phyloP scores from a whole-genome alignment of 768 basidiomycete genomes.

The Naematelia aurantialba region DNA sequence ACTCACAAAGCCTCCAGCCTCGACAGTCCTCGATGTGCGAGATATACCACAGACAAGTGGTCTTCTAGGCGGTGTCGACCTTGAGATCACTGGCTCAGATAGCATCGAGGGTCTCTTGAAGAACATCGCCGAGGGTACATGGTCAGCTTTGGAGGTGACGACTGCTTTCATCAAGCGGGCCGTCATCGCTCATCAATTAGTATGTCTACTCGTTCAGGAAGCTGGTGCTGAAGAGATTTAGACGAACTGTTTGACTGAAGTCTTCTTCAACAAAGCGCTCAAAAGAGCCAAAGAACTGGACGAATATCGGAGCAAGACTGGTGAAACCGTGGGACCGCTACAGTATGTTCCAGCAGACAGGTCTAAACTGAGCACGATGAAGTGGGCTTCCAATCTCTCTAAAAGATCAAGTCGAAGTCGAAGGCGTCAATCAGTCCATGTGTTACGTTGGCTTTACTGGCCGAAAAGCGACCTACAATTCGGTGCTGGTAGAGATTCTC shows the following conservation, averaged over 20 bases:
- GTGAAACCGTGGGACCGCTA: conserved; percentile 65
- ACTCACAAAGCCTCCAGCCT: conserved; percentile 1
- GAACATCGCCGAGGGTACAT: conserved; percentile 12
- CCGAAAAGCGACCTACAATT: conserved; percentile 59
- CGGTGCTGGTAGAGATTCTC: conserved; percentile 66
- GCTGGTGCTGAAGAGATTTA: conserved; percentile 32
- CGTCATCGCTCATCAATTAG: conserved; percentile 72
- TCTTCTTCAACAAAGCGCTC: conserved; percentile 71
- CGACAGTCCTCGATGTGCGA: conserved; percentile 59
- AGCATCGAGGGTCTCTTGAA: conserved; percentile 48
- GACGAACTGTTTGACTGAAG: conserved; percentile 79
- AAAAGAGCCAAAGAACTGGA: conserved; percentile 66
- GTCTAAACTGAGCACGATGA: conserved; percentile 50
- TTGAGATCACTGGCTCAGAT: conserved; percentile 61
- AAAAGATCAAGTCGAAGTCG: conserved; percentile 69
- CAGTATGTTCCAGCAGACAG: conserved; percentile 49
- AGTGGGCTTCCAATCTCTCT: conserved; percentile 61
- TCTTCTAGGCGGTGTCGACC: conserved; percentile 58
- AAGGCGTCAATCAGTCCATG: conserved; percentile 68
- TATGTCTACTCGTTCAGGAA: conserved; percentile 33
- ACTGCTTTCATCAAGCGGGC: conserved; percentile 66
- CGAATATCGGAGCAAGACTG: conserved; percentile 60
- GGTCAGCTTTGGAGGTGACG: conserved; percentile 45
- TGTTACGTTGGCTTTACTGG: conserved; percentile 75
- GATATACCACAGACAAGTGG: conserved; percentile 54